These are phyloP conservation scores for Penicillium alfredii DNA, from an alignment of 495 filamentous ascomycete species.

Conservation along the genomic window DNA sequence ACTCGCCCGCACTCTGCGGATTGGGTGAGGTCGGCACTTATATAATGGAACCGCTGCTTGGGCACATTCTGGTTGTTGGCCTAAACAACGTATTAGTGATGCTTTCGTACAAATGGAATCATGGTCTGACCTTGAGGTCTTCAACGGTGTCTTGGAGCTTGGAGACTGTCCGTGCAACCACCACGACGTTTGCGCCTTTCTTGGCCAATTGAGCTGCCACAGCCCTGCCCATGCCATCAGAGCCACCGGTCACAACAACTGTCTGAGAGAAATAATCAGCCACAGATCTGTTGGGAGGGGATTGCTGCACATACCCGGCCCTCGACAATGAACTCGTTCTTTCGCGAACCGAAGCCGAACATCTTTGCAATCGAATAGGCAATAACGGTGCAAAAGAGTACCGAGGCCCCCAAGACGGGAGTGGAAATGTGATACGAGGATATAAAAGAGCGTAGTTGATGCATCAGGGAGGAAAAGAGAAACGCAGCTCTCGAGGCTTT, in stretches of 20 bases:
- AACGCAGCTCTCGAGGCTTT: constrained; percentile 1
- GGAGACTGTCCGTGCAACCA: constrained; percentile 68
- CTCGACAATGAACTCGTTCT: constrained; percentile 74
- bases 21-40: constrained; percentile 76
- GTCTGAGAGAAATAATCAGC: constrained; percentile 49
- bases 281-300: background rate
- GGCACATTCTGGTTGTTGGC: constrained; percentile 51
- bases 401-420: constrained; percentile 34
- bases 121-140: constrained; percentile 58
- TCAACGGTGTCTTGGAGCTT: constrained; percentile 71
- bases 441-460: constrained; percentile 22
- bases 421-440: constrained; percentile 22
- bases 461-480: constrained; percentile 21
- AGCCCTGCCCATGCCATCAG: constrained; percentile 82
- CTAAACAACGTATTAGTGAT: no score
- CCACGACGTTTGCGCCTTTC: constrained; percentile 81
- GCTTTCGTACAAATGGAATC: no score
- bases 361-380: constrained; percentile 48
- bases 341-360: constrained; percentile 55
- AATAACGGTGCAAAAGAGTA: constrained; percentile 42
- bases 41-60: constrained; percentile 73
- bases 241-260: constrained; percentile 83
- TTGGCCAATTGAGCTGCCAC: constrained; percentile 65
- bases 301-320: constrained; percentile 60
- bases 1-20: constrained; percentile 60